phyloP scores from a whole-genome alignment of 225 moss, liverwort and hornwort genomes.

The Asterella californica region DNA sequence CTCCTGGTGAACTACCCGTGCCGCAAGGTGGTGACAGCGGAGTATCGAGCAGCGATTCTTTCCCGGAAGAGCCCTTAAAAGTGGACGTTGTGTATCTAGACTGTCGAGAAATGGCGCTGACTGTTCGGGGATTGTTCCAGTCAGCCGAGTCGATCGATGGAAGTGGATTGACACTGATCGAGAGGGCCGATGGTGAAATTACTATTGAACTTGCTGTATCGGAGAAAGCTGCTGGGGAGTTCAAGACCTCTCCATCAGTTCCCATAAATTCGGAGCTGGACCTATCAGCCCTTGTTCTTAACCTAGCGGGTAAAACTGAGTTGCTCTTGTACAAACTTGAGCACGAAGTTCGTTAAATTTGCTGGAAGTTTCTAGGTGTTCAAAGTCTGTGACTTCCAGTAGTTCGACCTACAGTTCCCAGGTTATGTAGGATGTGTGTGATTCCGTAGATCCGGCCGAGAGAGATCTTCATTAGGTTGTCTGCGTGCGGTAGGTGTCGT shows the following conservation, averaged over 20 bases:
- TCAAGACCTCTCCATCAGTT: conserved; percentile 19
- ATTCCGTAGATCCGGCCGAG: background rate
- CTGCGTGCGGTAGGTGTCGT: background rate
- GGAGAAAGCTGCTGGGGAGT: conserved; percentile 15
- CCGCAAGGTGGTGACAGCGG: conserved; percentile 10
- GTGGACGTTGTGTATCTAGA: conserved; percentile 42
- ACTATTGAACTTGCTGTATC: conserved; percentile 54
- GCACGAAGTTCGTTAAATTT: background rate
- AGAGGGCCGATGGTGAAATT: conserved; percentile 76
- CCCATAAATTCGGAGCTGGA: conserved; percentile 59
- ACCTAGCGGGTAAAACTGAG: conserved; percentile 50
- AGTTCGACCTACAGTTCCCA: background rate
- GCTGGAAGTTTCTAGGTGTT: background rate
- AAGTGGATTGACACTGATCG: conserved; percentile 48
- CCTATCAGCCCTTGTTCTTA: conserved; percentile 60
- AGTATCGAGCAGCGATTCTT: conserved; percentile 9
- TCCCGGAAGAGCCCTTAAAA: background rate
- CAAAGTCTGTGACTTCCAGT: background rate
- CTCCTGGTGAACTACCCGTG: conserved; percentile 29
- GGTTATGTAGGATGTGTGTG: background rate
- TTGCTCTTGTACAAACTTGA: background rate
- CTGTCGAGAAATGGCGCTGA: conserved; percentile 57
- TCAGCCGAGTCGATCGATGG: conserved; percentile 14
- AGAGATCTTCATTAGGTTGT: background rate
- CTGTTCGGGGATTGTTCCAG: conserved; percentile 45